These are phyloP conservation scores for Penicillium polonicum DNA, from an alignment of 2,329 filamentous ascomycete genomes.

Conservation along the genomic window DNA sequence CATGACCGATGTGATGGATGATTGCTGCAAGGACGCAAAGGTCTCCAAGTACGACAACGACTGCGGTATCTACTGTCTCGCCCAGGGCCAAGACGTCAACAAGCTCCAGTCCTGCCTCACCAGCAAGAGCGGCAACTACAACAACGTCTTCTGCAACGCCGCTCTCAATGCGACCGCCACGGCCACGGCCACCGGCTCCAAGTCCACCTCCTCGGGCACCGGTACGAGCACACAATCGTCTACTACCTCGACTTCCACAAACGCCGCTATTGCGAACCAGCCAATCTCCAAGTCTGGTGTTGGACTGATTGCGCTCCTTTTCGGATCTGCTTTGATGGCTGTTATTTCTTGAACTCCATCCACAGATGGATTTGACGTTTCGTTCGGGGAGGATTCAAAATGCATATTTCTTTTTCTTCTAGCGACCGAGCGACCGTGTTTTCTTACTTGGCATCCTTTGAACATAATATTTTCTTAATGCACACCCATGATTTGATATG, in stretches of 20 bases:
- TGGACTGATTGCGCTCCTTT: conserved; percentile 33
- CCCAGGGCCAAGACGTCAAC: conserved; percentile 39
- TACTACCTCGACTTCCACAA: conserved; percentile 17
- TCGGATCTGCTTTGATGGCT: conserved; percentile 32
- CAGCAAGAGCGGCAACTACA: conserved; percentile 38
- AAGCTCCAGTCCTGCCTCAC: conserved; percentile 43
- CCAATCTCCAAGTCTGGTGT: conserved; percentile 32
- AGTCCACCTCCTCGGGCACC: conserved; percentile 15
- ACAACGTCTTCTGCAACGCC: conserved; percentile 49
- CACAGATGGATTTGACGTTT: not conserved
- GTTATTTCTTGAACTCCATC: conserved; percentile 25
- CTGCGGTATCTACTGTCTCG: conserved; percentile 55
- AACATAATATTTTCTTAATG: not conserved
- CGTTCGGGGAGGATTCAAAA: not conserved
- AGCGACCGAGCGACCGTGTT: not conserved
- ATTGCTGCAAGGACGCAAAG: conserved; percentile 49
- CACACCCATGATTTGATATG: not conserved
- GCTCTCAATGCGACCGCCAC: conserved; percentile 42
- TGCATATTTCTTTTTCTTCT: not conserved
- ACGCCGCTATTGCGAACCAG: conserved; percentile 20
- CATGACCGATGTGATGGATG: conserved; percentile 45
- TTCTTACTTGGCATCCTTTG: not conserved
- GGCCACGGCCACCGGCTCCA: conserved; percentile 24
- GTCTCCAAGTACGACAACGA: conserved; percentile 49
- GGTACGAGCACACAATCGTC: conserved; percentile 12